Conservation (phyloP, 2,329 filamentous ascomycete species). For the Aspergillus novoparasiticus region DNA sequence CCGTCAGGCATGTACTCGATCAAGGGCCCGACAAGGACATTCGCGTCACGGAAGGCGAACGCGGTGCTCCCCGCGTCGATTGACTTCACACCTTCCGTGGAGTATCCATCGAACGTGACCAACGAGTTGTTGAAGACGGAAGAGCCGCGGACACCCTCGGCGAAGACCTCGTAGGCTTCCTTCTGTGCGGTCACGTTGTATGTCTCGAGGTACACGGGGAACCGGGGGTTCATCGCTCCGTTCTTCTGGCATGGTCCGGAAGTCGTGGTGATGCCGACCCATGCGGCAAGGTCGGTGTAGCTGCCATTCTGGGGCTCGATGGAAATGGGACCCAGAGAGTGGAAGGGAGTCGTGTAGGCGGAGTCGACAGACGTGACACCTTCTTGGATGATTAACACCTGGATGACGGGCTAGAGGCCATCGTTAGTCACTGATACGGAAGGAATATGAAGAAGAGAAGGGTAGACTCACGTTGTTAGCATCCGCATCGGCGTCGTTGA, state of each 20-base stretch:
- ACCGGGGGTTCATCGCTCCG: slow-evolving; percentile 44
- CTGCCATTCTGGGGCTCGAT: slow-evolving; percentile 37
- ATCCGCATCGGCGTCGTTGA: slow-evolving; percentile 22
- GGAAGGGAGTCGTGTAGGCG: slow-evolving; percentile 48
- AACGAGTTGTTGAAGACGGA: slow-evolving; percentile 44
- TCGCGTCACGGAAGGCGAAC: slow-evolving; percentile 50
- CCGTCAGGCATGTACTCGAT: slow-evolving; percentile 33
- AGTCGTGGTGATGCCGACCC: slow-evolving; percentile 45
- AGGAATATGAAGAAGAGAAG: not conserved
- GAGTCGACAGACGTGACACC: slow-evolving; percentile 43
- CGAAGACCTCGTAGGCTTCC: slow-evolving; percentile 42
- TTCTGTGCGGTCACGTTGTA: slow-evolving; percentile 44
- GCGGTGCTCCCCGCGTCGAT: slow-evolving; percentile 43
- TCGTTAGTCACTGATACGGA: not conserved
- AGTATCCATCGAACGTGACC: slow-evolving; percentile 62
- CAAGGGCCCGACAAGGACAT: slow-evolving; percentile 42
- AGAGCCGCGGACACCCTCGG: slow-evolving; percentile 30
- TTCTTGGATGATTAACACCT: slow-evolving; percentile 36
- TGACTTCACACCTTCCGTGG: slow-evolving; percentile 47
- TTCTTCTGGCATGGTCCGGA: slow-evolving; percentile 48
- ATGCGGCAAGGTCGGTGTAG: slow-evolving; percentile 50
- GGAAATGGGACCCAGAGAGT: slow-evolving; percentile 43
- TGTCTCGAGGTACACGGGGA: slow-evolving; percentile 47
- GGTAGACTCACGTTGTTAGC: slow-evolving; percentile 25
- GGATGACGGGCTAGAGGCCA: slow-evolving; percentile 28